Conservation (phyloP, 768 basidiomycete genomes). For the Porpolomopsis calyptriformis region DNA sequence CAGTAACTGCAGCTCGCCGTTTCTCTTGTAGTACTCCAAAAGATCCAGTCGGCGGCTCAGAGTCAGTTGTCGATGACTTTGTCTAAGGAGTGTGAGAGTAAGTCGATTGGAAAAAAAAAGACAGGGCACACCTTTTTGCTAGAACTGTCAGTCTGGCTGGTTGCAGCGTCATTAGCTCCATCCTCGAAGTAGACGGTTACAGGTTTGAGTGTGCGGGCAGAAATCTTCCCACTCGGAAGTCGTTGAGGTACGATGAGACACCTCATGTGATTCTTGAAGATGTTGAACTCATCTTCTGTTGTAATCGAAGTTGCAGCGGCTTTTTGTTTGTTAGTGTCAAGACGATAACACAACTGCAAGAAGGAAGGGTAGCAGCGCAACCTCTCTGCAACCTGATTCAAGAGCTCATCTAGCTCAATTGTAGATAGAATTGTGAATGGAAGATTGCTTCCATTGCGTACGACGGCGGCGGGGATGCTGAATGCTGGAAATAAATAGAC, state of each 20-base stretch:
- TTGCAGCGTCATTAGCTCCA: constrained; percentile 3
- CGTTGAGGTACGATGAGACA: constrained; percentile 7
- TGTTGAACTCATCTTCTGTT: constrained; percentile 7
- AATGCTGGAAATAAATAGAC: not conserved
- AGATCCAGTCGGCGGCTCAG: not conserved
- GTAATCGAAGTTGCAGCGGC: constrained; percentile 7
- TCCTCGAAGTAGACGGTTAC: constrained; percentile 9
- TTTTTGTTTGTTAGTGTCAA: constrained; percentile 7
- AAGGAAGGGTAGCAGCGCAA: not conserved
- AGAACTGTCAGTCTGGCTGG: constrained; percentile 1
- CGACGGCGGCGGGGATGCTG: not conserved
- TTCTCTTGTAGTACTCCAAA: not conserved
- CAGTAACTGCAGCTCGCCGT: not conserved
- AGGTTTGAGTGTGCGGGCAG: constrained; percentile 4
- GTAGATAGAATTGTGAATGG: not conserved
- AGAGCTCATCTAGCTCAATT: not conserved
- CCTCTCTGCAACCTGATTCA: constrained; percentile 2
- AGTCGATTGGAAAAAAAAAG: not conserved
- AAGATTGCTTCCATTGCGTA: not conserved
- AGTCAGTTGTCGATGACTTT: not conserved
- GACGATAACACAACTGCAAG: constrained; percentile 4
- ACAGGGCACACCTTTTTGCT: constrained; percentile 6
- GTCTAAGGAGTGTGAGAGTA: not conserved
- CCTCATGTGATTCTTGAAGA: constrained; percentile 8
- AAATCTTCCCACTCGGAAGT: constrained; percentile 7